Evolutionary conservation across 2,329 filamentous ascomycete genomes (phyloP).

Genomic region (Colletotrichum filicis): DNA sequence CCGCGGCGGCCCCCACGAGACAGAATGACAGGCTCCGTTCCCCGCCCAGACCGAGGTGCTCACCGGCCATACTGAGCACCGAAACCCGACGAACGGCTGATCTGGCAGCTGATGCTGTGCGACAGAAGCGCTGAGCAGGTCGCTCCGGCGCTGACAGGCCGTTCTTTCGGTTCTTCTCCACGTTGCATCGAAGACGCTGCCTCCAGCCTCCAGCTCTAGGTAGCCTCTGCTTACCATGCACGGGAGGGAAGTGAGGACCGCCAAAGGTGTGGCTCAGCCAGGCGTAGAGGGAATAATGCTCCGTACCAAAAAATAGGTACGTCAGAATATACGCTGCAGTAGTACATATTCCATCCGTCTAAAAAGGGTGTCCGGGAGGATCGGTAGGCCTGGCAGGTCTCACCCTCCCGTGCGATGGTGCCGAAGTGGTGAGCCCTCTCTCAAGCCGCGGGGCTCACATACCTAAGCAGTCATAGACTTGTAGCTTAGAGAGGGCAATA

Average conservation of each 20-base stretch:
- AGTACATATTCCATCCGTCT: background rate
- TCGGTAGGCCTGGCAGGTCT: background rate
- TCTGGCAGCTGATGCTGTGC: constrained; percentile 25
- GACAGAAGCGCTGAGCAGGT: constrained; percentile 8
- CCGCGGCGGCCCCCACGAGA: constrained; percentile 17
- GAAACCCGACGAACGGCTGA: constrained; percentile 23
- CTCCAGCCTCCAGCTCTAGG: too few relatives aligned
- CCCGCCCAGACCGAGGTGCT: constrained; percentile 22
- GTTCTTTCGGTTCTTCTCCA: background rate
- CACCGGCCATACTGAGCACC: constrained; percentile 19
- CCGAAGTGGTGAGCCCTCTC: constrained; percentile 23
- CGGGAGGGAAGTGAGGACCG: background rate
- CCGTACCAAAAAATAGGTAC: background rate
- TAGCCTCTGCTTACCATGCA: background rate
- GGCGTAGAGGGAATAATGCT: background rate
- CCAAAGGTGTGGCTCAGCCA: constrained; percentile 6
- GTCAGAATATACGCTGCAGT: background rate
- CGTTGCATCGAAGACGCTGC: background rate
- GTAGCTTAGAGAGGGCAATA: background rate
- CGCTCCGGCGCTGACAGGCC: background rate
- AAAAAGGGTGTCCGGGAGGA: background rate
- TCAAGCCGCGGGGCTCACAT: background rate
- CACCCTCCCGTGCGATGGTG: constrained; percentile 24
- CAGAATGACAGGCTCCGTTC: constrained; percentile 10
- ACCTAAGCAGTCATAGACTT: background rate